Percentiles rank a stretch among this genome's conserved stretches.
Evolutionary conservation across 768 basidiomycete genomes (phyloP).

Genomic region (Gloeostereum incarnatum): DNA sequence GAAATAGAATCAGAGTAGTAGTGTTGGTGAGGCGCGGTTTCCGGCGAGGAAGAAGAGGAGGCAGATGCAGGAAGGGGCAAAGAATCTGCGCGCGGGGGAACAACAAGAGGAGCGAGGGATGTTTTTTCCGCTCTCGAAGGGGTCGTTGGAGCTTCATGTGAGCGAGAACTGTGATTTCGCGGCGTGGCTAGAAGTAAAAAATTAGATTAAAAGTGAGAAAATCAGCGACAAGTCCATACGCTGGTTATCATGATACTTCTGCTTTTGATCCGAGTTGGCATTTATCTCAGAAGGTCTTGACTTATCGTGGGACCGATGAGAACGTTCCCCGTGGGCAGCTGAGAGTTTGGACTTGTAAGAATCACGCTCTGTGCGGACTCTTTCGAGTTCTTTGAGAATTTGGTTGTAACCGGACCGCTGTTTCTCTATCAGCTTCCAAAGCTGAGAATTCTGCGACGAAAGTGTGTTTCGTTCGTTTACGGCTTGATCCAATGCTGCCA

Average conservation of each 20-base stretch:
- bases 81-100: constrained; percentile 27
- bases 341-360: constrained; percentile 42
- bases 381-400: constrained; percentile 77
- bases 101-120: constrained; percentile 27
- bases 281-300: constrained; percentile 13
- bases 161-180: constrained; percentile 24
- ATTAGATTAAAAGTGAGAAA: constrained; percentile 2
- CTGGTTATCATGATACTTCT: constrained; percentile 30
- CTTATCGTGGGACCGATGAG: constrained; percentile 18
- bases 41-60: constrained; percentile 17
- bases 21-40: constrained; percentile 7
- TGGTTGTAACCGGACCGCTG: constrained; percentile 76
- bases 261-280: constrained; percentile 14
- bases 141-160: constrained; percentile 24
- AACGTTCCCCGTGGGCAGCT: constrained; percentile 16
- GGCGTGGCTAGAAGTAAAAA: constrained; percentile 15
- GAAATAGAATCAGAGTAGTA: constrained; percentile 8
- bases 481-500: constrained; percentile 68
- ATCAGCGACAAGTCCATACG: constrained; percentile 14
- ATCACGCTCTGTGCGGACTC: constrained; percentile 76
- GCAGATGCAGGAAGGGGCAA: constrained; percentile 22
- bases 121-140: constrained; percentile 20
- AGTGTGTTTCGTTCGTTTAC: constrained; percentile 76
- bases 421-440: constrained; percentile 95
- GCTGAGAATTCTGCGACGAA: constrained; percentile 76